phyloP scores from a whole-genome alignment of 78 protist genomes.

The Bigelowiella natans region DNA sequence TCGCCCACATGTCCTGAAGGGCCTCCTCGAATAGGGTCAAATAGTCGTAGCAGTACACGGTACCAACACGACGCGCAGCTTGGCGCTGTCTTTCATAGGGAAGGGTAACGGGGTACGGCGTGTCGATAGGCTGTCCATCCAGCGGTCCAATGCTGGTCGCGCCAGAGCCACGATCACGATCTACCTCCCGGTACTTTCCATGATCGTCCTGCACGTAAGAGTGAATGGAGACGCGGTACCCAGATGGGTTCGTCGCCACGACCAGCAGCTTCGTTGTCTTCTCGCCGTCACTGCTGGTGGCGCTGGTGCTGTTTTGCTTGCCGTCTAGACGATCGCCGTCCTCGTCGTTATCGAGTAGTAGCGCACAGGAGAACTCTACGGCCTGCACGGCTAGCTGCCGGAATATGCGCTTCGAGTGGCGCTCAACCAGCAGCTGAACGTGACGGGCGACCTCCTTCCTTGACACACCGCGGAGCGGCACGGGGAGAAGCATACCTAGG shows the following conservation, averaged over 20 bases:
- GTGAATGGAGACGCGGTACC: background rate
- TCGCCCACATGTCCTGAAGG: conserved; percentile 18
- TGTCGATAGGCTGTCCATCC: background rate
- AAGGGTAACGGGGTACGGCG: conserved; percentile 57
- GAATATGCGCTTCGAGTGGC: background rate
- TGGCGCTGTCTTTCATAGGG: conserved; percentile 54
- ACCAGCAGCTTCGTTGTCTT: background rate
- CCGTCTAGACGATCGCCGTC: too few relatives aligned
- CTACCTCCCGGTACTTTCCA: background rate
- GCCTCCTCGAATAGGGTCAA: conserved; percentile 66
- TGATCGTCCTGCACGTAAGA: background rate
- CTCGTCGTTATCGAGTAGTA: background rate
- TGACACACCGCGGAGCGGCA: background rate
- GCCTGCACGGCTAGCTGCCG: background rate
- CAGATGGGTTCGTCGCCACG: background rate
- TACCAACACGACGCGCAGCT: conserved; percentile 57
- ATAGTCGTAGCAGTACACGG: conserved; percentile 82
- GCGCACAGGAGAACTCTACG: background rate
- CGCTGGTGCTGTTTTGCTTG: too few relatives aligned
- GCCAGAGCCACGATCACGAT: too few relatives aligned
- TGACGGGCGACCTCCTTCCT: background rate
- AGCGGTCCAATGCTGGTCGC: background rate
- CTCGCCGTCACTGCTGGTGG: too few relatives aligned
- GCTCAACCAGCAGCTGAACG: background rate
- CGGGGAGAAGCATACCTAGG: background rate